Base-by-base conservation (phyloP, 1,284 basidiomycete genomes). In the Dichomitus squalens region DNA sequence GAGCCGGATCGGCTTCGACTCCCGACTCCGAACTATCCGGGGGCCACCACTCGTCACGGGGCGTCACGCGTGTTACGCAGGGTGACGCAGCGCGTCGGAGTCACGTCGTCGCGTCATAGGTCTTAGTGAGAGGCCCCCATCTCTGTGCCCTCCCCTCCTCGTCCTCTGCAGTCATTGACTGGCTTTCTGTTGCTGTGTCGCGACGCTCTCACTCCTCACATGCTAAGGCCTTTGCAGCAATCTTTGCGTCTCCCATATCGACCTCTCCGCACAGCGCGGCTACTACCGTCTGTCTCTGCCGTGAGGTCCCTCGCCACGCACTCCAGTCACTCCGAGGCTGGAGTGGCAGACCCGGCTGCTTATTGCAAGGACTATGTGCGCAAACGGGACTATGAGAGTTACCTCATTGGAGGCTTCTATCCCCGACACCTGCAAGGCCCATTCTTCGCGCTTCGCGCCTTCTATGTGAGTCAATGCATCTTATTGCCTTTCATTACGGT, bases 381-480 rank as follows among this genome's bases (percentile, higher is more conserved):
- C 60, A 89, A 84, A 73, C 83, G 90, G 61, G 91, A 93, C 76
- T 90, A 92, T 68, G 92, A 95, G 60, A 87, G 90, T 11, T 93
- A 85, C 75, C 78, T 95, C 39, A 79, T 82, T 36, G 85, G 86
- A 7, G 87, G 90, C 52, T 88, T 95, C 72, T 96, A 89, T 74
- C 92, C 94, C 16, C 75, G 73, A 44, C 71, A 79, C 23, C 71
- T 83, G 58, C 84, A 87, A 69, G 81, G 78, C 66, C 88, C 85
- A 63, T 96, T 88, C 72, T 86, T 92, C 62, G 93, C 92, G 6
- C 76, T 95, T 60, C 85, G 90, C 66, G 94, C 95, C 2, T 94
- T 96, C 70, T 92, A 93, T 68, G 93, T 95, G 75, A 73, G 90
- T 84, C 20, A 1, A 9, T 53, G 95, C 75, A 72, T 90, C 84